These are phyloP conservation scores for Globisporangium rhizosaccharum DNA, from an alignment of 352 stramenopile genomes.

Conservation along the genomic window DNA sequence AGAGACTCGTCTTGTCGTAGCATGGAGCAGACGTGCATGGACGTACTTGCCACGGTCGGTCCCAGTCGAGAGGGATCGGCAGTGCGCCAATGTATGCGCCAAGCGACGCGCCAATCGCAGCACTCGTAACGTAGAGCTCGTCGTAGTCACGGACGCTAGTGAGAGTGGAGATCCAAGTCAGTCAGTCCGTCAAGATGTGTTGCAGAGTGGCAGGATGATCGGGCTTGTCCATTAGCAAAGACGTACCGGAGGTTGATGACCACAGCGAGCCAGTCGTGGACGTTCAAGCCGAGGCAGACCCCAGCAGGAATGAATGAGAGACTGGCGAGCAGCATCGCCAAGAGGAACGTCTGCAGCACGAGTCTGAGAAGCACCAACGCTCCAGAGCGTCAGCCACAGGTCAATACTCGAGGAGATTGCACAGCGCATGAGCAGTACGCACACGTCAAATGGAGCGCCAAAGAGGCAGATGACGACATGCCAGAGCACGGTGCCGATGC, in stretches of 20 bases:
- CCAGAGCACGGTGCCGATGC: constrained; percentile 35
- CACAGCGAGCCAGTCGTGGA: constrained; percentile 43
- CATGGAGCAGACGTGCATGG: neutral
- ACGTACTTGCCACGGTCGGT: constrained; percentile 83
- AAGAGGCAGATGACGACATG: constrained; percentile 69
- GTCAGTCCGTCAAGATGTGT: no score
- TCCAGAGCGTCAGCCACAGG: constrained; percentile 7
- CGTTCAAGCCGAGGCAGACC: constrained; percentile 28
- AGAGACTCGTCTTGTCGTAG: neutral
- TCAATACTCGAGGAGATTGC: neutral
- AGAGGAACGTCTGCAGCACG: constrained; percentile 49
- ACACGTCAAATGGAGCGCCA: constrained; percentile 65
- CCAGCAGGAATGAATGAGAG: constrained; percentile 39
- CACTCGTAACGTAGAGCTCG: constrained; percentile 47
- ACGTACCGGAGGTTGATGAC: constrained; percentile 46
- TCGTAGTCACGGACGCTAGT: constrained; percentile 29
- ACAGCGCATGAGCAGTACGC: constrained; percentile 2
- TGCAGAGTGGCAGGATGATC: neutral
- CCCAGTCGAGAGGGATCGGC: constrained; percentile 83
- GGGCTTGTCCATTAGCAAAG: neutral
- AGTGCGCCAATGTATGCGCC: constrained; percentile 71
- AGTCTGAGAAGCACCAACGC: constrained; percentile 27
- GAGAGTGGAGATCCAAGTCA: neutral
- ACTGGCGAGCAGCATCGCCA: constrained; percentile 52
- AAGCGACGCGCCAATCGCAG: constrained; percentile 48